A percentile compares a stretch with the other conserved stretches of the same genome.
Conservation (phyloP, 2,329 filamentous ascomycete genomes). For the Aurifilum marmelostoma region DNA sequence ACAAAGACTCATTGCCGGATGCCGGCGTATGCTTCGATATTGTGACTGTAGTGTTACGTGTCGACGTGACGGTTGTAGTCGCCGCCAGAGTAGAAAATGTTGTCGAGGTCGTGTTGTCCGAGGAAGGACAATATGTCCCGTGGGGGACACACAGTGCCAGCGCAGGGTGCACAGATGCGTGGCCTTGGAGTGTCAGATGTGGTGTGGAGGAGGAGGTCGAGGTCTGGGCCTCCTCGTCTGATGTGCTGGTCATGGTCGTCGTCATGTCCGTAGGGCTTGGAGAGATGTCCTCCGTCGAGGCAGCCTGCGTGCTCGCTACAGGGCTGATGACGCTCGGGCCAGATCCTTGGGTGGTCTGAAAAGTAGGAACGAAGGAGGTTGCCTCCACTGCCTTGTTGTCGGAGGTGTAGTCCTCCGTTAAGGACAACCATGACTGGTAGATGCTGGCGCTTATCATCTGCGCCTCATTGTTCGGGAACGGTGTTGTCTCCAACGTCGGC, state of each 20-base stretch:
- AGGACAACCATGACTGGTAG: neutral
- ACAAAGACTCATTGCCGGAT: neutral
- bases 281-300: neutral
- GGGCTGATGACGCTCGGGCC: neutral
- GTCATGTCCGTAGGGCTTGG: no score
- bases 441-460: neutral
- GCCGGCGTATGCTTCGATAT: neutral
- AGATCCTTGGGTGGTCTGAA: neutral
- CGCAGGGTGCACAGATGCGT: neutral
- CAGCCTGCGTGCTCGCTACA: neutral
- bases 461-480: neutral
- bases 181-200: neutral
- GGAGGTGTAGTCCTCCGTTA: no score
- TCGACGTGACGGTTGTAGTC: neutral
- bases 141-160: constrained; percentile 2
- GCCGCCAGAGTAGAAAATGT: neutral
- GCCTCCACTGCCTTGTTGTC: neutral
- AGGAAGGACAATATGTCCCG: neutral
- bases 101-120: neutral
- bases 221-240: neutral
- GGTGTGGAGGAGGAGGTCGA: neutral
- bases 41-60: constrained; percentile 1
- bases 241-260: neutral
- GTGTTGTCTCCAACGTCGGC: neutral
- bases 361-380: neutral